Evolutionary conservation across 2,329 filamentous ascomycete species (phyloP).

Genomic region (Whalleya microplaca): DNA sequence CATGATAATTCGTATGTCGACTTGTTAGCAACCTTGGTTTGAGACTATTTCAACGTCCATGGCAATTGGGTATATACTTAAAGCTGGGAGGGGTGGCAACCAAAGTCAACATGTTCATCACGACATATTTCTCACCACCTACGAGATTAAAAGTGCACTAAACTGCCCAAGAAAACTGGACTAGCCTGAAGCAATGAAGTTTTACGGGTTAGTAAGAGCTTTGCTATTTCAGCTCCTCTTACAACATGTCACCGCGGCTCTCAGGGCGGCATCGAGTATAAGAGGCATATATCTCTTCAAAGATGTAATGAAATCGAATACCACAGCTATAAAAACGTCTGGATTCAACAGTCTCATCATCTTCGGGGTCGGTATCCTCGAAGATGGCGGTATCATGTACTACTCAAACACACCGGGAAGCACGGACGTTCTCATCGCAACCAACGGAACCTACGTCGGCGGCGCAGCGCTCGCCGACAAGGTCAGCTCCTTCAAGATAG

Average conservation of each 20-base stretch:
- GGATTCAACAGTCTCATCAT: constrained; percentile 49
- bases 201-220: constrained; percentile 10
- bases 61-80: not conserved
- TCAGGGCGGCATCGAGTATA: constrained; percentile 26
- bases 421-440: constrained; percentile 41
- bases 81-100: not conserved
- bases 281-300: constrained; percentile 46
- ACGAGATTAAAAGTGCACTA: not conserved
- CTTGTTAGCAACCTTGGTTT: not conserved
- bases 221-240: constrained; percentile 23
- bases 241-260: constrained; percentile 15
- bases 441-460: constrained; percentile 49
- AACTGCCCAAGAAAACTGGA: not conserved
- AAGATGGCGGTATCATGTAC: constrained; percentile 49
- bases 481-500: constrained; percentile 46
- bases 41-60: constrained; percentile 8
- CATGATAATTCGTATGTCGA: not conserved
- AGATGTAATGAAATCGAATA: constrained; percentile 50
- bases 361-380: constrained; percentile 47
- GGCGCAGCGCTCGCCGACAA: constrained; percentile 52
- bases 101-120: not conserved
- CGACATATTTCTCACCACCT: not conserved
- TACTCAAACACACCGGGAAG: constrained; percentile 47
- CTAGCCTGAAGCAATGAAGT: constrained; percentile 14
- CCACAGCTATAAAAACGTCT: constrained; percentile 43